Base-by-base conservation (phyloP, 169 alveolate genomes). In the Plasmodium blacklocki region DNA sequence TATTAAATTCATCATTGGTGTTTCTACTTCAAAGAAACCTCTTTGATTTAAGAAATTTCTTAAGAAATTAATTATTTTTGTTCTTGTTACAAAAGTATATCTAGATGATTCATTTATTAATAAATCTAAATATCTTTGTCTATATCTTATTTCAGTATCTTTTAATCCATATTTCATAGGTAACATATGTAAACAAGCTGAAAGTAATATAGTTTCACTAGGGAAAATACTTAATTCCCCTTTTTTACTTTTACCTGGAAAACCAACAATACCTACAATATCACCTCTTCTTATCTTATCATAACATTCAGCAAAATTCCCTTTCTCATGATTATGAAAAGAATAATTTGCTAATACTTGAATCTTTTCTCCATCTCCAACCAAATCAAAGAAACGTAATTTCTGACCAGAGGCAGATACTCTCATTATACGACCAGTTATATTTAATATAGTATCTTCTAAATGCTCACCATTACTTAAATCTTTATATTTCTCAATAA, bases 11-110 rank as follows among this genome's bases (percentile, higher is more conserved):
- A 99, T 96, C 97, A 97, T 97, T 21, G 99, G 99, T 54, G 99
- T 99, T 95, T 99, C 99, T 21, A 98, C 99, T 93, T 99, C 99
- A 18, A 97, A 50, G 93, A 98, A 98, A 3, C 98, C 99, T 32
- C 97, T 93, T 56, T 94, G 96, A 75, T 95, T 98, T 83, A 99
- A 95, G 92, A 93, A 94, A 50, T 60, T 89, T 70, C 99, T 95
- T 47, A 97, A 74, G 85, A 76, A 92, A 76, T 92, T 88, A 49
- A 97, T 93, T 29, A 97, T 95, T 75, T 93, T 92, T 6, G 98
- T 88, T 62, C 98, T 93, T 62, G 97, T 98, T 49, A 96, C 88
- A 95, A 99, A 98, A 56, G 96, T 95, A 54, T 94, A 93, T 88
- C 98, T 95, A 15, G 95, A 94, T 14, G 94, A 94, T 45, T 94